These are phyloP conservation scores for Xylaria acuta DNA, from an alignment of 495 filamentous ascomycete genomes.

Conservation along the genomic window DNA sequence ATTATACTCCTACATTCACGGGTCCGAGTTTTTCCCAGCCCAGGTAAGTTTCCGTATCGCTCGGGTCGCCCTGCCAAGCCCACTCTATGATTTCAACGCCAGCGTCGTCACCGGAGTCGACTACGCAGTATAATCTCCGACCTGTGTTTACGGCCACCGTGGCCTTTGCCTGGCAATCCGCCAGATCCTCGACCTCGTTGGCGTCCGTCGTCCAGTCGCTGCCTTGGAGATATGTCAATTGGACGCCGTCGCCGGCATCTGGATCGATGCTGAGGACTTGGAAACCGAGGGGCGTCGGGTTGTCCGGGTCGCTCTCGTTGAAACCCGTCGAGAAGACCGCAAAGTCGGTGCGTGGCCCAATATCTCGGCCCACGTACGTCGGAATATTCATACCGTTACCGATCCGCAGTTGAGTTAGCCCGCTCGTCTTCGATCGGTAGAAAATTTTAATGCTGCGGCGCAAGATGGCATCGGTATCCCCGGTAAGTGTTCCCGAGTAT, in stretches of 20 bases:
- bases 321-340: conserved; percentile 41
- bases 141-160: conserved; percentile 35
- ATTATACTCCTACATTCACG: conserved; percentile 29
- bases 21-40: conserved; percentile 34
- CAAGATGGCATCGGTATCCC: conserved; percentile 18
- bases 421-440: conserved; percentile 37
- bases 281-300: conserved; percentile 36
- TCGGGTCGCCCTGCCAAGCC: conserved; percentile 34
- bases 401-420: conserved; percentile 35
- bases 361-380: conserved; percentile 29
- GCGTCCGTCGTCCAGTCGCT: conserved; percentile 24
- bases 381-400: conserved; percentile 33
- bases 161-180: conserved; percentile 27
- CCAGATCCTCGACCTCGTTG: conserved; percentile 21
- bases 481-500: conserved; percentile 30
- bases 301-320: conserved; percentile 36
- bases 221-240: conserved; percentile 35
- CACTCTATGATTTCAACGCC: conserved; percentile 35
- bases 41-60: conserved; percentile 30
- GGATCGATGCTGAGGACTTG: conserved; percentile 41
- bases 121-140: conserved; percentile 36
- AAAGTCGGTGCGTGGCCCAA: conserved; percentile 34
- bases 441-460: conserved; percentile 41
- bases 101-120: conserved; percentile 19
- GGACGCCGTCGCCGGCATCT: conserved; percentile 32